Conservation (phyloP, 495 filamentous ascomycete genomes). For the Daldinia grandis region DNA sequence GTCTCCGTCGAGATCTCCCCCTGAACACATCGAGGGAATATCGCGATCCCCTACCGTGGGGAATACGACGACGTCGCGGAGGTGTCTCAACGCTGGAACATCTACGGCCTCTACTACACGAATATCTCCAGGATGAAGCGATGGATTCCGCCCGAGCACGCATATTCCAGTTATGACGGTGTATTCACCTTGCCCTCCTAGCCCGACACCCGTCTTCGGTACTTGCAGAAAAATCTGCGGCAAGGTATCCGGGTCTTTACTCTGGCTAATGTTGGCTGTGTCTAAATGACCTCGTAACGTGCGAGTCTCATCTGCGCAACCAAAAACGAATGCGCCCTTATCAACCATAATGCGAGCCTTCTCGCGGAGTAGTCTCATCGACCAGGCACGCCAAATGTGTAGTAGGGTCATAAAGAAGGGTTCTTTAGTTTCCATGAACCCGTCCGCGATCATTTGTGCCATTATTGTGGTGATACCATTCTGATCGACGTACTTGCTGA, state of each 20-base stretch:
- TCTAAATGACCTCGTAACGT: conserved; percentile 74
- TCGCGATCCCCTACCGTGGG: conserved; percentile 85
- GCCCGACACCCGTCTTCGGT: conserved; percentile 51
- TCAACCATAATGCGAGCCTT: conserved; percentile 87
- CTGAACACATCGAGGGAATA: conserved; percentile 91
- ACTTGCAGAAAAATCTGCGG: conserved; percentile 94
- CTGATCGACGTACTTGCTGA: conserved; percentile 81
- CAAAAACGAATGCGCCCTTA: conserved; percentile 86
- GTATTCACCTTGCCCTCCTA: conserved; percentile 59
- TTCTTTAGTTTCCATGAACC: conserved; percentile 78
- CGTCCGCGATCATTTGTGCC: conserved; percentile 76
- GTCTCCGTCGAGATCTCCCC: conserved; percentile 95
- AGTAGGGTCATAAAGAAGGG: conserved; percentile 84
- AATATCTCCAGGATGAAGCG: conserved; percentile 92
- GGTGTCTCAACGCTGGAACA: conserved; percentile 71
- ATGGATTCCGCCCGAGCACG: conserved; percentile 89
- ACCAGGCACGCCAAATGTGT: conserved; percentile 81
- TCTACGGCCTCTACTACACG: conserved; percentile 88
- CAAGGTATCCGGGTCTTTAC: conserved; percentile 58
- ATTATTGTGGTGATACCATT: conserved; percentile 81
- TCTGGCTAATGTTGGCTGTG: conserved; percentile 21
- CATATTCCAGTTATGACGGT: conserved; percentile 80
- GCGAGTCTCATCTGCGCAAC: conserved; percentile 84
- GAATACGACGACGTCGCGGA: conserved; percentile 86
- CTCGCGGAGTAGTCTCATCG: conserved; percentile 85